These are phyloP conservation scores for Aureobasidium sp. DNA, from an alignment of 2,329 filamentous ascomycete genomes.

Conservation along the genomic window DNA sequence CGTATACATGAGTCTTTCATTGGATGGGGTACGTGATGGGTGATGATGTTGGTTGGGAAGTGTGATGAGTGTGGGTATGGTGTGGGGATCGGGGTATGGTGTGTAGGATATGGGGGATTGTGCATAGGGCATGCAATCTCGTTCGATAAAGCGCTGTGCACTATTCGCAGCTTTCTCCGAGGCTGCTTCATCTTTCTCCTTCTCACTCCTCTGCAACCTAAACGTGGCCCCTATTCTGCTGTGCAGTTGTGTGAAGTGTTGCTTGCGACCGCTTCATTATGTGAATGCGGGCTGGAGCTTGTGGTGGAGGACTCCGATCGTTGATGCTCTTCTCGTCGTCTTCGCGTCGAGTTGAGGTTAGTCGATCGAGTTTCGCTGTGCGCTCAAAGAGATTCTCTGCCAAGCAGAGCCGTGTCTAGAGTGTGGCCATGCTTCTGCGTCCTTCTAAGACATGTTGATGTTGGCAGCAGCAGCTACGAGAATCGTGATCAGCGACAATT, in stretches of 20 bases:
- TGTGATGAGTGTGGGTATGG: neutral
- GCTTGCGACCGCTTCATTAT: neutral
- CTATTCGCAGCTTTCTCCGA: neutral
- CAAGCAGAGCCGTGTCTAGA: neutral
- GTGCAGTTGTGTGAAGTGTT: constrained; percentile 9
- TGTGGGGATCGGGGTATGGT: constrained; percentile 1
- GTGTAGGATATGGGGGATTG: neutral
- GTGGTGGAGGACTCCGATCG: neutral
- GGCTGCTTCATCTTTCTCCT: neutral
- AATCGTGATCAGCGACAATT: neutral
- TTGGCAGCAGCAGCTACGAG: constrained; percentile 5
- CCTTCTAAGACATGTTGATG: constrained; percentile 10
- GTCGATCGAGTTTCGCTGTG: neutral
- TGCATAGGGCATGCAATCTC: neutral
- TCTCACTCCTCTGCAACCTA: constrained; percentile 3
- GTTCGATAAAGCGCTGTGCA: neutral
- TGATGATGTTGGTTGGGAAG: neutral
- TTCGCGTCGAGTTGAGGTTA: neutral
- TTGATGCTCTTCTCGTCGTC: neutral
- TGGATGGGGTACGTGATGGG: neutral
- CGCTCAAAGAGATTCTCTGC: neutral
- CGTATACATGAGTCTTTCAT: constrained; percentile 15
- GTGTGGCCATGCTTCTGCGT: neutral
- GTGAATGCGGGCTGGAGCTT: neutral
- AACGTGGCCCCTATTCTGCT: constrained; percentile 14